Percentiles rank a stretch among this genome's conserved stretches.
These are phyloP conservation scores for Fusarium citri DNA, from an alignment of 2,329 filamentous ascomycete genomes.

Conservation along the genomic window DNA sequence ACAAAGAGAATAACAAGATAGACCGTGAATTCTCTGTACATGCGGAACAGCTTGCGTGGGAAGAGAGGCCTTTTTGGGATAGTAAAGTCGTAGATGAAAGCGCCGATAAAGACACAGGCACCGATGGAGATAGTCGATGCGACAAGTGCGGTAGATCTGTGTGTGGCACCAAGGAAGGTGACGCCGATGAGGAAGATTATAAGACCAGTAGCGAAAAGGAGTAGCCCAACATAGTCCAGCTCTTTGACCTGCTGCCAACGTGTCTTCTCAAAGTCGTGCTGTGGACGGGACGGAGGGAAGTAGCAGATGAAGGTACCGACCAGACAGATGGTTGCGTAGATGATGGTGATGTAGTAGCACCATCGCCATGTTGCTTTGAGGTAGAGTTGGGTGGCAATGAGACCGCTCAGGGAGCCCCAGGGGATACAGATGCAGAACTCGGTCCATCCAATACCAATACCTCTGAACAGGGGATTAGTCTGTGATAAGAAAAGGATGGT, in stretches of 20 bases:
- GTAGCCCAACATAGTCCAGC: constrained; percentile 12
- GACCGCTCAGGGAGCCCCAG: not conserved
- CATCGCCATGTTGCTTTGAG: constrained; percentile 16
- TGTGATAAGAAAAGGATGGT: rapidly evolving
- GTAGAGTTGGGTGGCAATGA: constrained; percentile 13
- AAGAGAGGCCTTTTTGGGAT: constrained; percentile 7
- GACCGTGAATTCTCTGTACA: constrained; percentile 14
- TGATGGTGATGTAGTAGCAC: constrained; percentile 20
- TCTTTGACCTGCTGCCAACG: constrained; percentile 22
- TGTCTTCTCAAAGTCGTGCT: constrained; percentile 18
- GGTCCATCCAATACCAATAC: constrained; percentile 13
- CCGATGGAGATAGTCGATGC: constrained; percentile 3
- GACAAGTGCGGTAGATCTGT: constrained; percentile 8
- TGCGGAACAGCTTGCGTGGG: constrained; percentile 2
- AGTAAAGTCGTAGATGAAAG: constrained; percentile 16
- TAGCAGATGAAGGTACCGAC: constrained; percentile 16
- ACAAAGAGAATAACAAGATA: constrained; percentile 16
- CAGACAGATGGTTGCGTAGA: constrained; percentile 7
- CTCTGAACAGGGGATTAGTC: not conserved
- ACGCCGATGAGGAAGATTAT: not conserved
- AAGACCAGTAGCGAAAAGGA: constrained; percentile 11
- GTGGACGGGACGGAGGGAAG: constrained; percentile 10
- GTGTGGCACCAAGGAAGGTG: constrained; percentile 8
- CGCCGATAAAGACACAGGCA: constrained; percentile 8
- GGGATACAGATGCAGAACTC: constrained; percentile 17